Evolutionary conservation across 306 rosid genomes (phyloP).

Genomic region (Hippophae rhamnoides): DNA sequence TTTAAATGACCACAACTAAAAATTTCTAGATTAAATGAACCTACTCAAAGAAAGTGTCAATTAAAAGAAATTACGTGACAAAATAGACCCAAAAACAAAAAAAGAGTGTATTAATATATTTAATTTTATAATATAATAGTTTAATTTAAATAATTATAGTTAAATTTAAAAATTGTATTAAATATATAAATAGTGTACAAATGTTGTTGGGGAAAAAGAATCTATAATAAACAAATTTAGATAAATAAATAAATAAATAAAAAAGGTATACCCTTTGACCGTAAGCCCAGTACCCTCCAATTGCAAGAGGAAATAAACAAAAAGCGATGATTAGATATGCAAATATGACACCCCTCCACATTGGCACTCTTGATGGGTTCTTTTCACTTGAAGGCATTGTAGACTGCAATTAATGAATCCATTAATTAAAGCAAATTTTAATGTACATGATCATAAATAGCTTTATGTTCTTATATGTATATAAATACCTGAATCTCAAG

Average conservation of each 20-base stretch:
- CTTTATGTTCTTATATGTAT: not conserved
- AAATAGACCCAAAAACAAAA: too few relatives aligned
- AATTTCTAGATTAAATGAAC: too few relatives aligned
- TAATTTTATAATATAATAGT: too few relatives aligned
- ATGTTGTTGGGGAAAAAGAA: too few relatives aligned
- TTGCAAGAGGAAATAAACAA: conserved; percentile 40
- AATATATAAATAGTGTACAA: too few relatives aligned
- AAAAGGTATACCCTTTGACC: conserved; percentile 16
- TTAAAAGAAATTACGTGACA: too few relatives aligned
- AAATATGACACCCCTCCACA: conserved; percentile 41
- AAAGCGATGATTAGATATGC: conserved; percentile 28
- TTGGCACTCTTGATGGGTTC: conserved; percentile 39
- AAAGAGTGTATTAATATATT: too few relatives aligned
- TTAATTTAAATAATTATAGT: too few relatives aligned
- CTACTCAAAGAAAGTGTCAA: too few relatives aligned
- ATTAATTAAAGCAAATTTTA: not conserved
- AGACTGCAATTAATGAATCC: conserved; percentile 15
- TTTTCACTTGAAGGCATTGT: conserved; percentile 50
- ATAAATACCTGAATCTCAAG: conserved; percentile 43
- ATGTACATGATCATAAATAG: not conserved
- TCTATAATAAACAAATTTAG: too few relatives aligned
- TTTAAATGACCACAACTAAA: too few relatives aligned
- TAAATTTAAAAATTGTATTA: too few relatives aligned
- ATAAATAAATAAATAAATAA: not conserved
- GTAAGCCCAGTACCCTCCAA: conserved; percentile 44